Base-by-base conservation (phyloP, 345 rosid species). In the Litchi chinensis region DNA sequence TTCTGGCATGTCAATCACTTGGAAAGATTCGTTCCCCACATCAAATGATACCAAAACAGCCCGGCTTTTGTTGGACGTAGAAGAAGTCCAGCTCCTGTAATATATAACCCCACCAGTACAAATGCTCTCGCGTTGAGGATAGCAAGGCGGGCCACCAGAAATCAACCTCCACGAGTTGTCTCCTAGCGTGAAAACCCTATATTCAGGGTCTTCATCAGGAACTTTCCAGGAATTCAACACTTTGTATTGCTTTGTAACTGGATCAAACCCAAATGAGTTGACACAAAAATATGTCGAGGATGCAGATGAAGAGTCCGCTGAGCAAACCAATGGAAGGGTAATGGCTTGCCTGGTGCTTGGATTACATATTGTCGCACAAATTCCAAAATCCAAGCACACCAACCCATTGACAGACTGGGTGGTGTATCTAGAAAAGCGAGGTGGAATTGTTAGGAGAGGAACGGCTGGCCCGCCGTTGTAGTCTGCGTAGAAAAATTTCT, bases 221-320 rank as follows among this genome's bases (percentile, higher is more conserved):
- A 70, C 8, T 22, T 57, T 39, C 86, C 79, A 79, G 1, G 79
- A 52, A 24, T 79, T 80, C 76, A 83, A 74, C 5, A 77, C 81
- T 41, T 77, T 83, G 56, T 77, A 80, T n/a, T 24, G 11, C 39
- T 83, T 19, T 0, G 59, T 16, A 19, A 68, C 16, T 0, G 81
- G 83, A 54, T 80, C 79, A 21, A 73, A 80, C 13, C 79, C 81
- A 5, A 83, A 72, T 0, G 76, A 80, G 32, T 83, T 79, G 2
- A 79, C 78, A 15, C 73, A 79, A 19, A 41, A 77, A 19, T 18
- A 43, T 1, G 83, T 73, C 1, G 76, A 68, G 41, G 70, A 13
- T 16, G 71, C 68, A 19, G 32, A 19, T 9, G 71, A 72, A 10
- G 86, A 76, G 46, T 48, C 37, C 11, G 8, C 10, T 0, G 78